These are phyloP conservation scores for Lachancea waltii DNA, from an alignment of 805 yeast species.

Conservation along the genomic window DNA sequence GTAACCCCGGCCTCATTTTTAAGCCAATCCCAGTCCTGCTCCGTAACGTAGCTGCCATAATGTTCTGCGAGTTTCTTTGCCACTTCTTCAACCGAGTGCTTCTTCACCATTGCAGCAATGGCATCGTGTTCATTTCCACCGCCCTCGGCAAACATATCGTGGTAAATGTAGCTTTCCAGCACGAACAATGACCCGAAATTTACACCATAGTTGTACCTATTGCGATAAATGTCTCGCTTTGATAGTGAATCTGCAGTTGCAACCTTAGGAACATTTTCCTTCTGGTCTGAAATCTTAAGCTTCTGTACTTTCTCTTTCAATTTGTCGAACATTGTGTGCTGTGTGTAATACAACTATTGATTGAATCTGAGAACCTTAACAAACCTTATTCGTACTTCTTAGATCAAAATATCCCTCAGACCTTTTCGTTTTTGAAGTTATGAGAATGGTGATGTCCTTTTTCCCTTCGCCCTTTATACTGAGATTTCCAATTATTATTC, in stretches of 20 bases:
- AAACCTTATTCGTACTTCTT: too few relatives aligned
- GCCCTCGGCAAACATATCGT: constrained; percentile 50
- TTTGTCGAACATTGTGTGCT: constrained; percentile 18
- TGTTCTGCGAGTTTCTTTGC: constrained; percentile 49
- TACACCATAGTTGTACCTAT: constrained; percentile 69
- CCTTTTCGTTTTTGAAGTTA: too few relatives aligned
- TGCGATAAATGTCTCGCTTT: constrained; percentile 46
- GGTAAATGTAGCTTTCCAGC: constrained; percentile 73
- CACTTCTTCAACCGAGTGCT: constrained; percentile 50
- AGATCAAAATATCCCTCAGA: too few relatives aligned
- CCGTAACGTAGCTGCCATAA: constrained; percentile 56
- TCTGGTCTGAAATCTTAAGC: constrained; percentile 13
- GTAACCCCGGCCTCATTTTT: constrained; percentile 56
- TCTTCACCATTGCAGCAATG: constrained; percentile 41
- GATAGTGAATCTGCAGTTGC: constrained; percentile 32
- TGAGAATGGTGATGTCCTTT: too few relatives aligned
- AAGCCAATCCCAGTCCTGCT: constrained; percentile 78
- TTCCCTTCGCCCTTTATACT: too few relatives aligned
- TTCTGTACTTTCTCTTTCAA: constrained; percentile 20
- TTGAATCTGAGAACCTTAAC: neutral
- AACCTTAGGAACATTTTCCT: constrained; percentile 25
- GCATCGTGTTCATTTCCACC: constrained; percentile 72
- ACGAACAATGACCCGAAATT: constrained; percentile 80
- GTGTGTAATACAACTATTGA: neutral
- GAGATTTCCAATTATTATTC: too few relatives aligned